phyloP scores from a whole-genome alignment of 352 stramenopile genomes.

The Halophytophthora batemanensis region DNA sequence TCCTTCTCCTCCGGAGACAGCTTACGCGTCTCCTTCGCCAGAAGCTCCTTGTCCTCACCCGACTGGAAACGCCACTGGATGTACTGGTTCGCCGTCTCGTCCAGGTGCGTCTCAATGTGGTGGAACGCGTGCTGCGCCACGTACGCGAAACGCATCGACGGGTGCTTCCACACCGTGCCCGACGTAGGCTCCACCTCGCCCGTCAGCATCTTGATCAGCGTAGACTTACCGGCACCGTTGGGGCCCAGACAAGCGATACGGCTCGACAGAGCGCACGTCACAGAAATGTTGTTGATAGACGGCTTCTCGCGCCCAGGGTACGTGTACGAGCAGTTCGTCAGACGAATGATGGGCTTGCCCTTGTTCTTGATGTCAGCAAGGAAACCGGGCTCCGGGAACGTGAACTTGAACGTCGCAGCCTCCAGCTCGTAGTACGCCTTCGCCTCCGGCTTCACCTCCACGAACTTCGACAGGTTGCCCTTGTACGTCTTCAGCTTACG shows the following conservation, averaged over 20 bases:
- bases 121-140: conserved; percentile 97
- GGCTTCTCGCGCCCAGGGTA: conserved; percentile 79
- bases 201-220: conserved; percentile 94
- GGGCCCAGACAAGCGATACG: conserved; percentile 82
- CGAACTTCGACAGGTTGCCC: conserved; percentile 83
- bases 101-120: conserved; percentile 96
- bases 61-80: conserved; percentile 97
- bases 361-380: conserved; percentile 90
- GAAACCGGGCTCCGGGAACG: conserved; percentile 85
- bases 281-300: conserved; percentile 79
- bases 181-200: conserved; percentile 74
- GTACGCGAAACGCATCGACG: conserved; percentile 92
- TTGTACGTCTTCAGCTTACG: conserved; percentile 90
- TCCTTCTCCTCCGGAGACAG: conserved; percentile 92
- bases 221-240: conserved; percentile 96
- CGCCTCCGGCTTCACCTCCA: conserved; percentile 84
- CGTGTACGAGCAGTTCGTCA: conserved; percentile 83
- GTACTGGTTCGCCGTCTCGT: conserved; percentile 95
- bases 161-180: conserved; percentile 84
- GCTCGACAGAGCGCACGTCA: conserved; percentile 77
- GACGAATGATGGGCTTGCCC: conserved; percentile 88
- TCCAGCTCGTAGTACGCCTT: conserved; percentile 89
- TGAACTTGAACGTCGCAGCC: conserved; percentile 84
- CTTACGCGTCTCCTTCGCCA: conserved; percentile 91
- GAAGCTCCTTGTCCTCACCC: conserved; percentile 87